phyloP scores from a whole-genome alignment of 768 basidiomycete genomes.

The Sistotremastrum suecicum region DNA sequence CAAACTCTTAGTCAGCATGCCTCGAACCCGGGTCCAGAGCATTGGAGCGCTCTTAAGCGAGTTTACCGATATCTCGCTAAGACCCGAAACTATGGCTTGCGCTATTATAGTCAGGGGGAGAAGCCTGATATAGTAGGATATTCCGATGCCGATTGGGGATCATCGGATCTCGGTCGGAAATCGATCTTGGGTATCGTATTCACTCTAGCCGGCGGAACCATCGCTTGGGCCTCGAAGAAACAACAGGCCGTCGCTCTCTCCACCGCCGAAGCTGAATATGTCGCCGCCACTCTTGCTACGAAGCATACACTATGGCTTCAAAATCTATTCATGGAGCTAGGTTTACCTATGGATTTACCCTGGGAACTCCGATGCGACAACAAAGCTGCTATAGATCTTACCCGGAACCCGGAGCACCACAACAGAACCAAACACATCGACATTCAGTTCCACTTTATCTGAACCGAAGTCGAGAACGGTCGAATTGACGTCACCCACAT shows the following conservation, averaged over 20 bases:
- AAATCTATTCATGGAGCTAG: constrained; percentile 6
- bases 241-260: constrained; percentile 15
- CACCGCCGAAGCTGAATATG: constrained; percentile 16
- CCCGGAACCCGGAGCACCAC: constrained; percentile 15
- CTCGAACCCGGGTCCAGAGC: constrained; percentile 2
- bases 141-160: constrained; percentile 16
- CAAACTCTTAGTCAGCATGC: constrained; percentile 6
- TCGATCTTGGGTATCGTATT: constrained; percentile 16
- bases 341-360: neutral
- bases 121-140: constrained; percentile 7
- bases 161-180: constrained; percentile 6
- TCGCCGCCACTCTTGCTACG: constrained; percentile 10
- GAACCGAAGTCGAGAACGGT: constrained; percentile 14
- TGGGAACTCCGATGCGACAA: constrained; percentile 16
- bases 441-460: constrained; percentile 23
- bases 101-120: constrained; percentile 12
- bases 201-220: constrained; percentile 8
- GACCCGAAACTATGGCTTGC: constrained; percentile 11
- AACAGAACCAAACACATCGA: constrained; percentile 25
- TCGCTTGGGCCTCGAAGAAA: constrained; percentile 14
- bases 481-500: constrained; percentile 12
- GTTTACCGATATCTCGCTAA: constrained; percentile 7
- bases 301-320: constrained; percentile 6
- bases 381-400: constrained; percentile 10
- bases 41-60: constrained; percentile 6